Conservation (phyloP, 768 basidiomycete species). For the Lactarius quietus region DNA sequence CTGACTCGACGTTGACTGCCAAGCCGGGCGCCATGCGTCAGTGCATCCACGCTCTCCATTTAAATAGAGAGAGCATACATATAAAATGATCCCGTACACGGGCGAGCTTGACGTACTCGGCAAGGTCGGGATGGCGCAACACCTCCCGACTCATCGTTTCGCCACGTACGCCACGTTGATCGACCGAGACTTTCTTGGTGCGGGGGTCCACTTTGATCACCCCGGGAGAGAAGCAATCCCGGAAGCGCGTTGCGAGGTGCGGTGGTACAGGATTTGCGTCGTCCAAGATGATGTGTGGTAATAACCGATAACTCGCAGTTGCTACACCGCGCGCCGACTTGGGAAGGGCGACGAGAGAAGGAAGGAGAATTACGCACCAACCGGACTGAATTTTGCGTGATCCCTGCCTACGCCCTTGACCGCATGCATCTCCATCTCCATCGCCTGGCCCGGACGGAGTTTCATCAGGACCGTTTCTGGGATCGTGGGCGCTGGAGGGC, state of each 20-base stretch:
- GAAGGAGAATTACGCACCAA: slow-evolving; percentile 51
- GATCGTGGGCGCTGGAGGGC: slow-evolving; percentile 64
- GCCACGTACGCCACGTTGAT: slow-evolving; percentile 62
- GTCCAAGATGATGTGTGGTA: slow-evolving; percentile 74
- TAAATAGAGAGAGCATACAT: slow-evolving; percentile 49
- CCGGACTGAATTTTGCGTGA: slow-evolving; percentile 95
- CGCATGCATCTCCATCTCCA: slow-evolving; percentile 85
- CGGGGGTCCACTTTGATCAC: slow-evolving; percentile 62
- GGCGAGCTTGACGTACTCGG: slow-evolving; percentile 74
- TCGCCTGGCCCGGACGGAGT: slow-evolving; percentile 83
- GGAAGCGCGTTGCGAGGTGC: slow-evolving; percentile 76
- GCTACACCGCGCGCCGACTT: slow-evolving; percentile 43
- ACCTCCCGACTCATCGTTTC: slow-evolving; percentile 94
- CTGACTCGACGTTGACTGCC: slow-evolving; percentile 85
- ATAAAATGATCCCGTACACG: slow-evolving; percentile 91
- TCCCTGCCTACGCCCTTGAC: slow-evolving; percentile 91
- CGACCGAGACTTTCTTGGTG: slow-evolving; percentile 59
- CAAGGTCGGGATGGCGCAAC: slow-evolving; percentile 86
- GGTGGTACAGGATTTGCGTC: slow-evolving; percentile 73
- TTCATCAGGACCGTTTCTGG: slow-evolving; percentile 87
- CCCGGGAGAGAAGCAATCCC: slow-evolving; percentile 81
- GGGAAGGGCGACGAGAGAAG: neutral
- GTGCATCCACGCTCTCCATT: neutral
- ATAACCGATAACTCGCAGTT: slow-evolving; percentile 91
- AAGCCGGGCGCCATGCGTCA: slow-evolving; percentile 11